phyloP scores from a whole-genome alignment of 345 rosid genomes.

The Raphanus raphanistrum region DNA sequence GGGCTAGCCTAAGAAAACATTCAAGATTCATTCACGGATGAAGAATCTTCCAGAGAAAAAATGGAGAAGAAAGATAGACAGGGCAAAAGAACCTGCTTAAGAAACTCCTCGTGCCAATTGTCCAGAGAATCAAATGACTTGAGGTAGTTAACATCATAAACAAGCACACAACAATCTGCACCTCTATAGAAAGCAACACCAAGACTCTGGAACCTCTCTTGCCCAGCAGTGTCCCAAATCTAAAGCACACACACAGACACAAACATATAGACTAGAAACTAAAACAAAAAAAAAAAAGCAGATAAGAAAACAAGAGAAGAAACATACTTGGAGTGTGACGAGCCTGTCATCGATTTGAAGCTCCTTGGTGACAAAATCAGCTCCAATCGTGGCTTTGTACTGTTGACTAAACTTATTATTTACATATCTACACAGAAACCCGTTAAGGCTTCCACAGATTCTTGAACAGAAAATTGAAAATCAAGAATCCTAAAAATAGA shows the following conservation, averaged over 20 bases:
- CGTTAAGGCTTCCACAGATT: slow-evolving; percentile 15
- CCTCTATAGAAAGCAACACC: slow-evolving; percentile 91
- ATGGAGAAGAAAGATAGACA: background rate
- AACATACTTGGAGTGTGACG: slow-evolving; percentile 73
- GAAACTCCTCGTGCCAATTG: slow-evolving; percentile 86
- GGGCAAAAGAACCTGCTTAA: slow-evolving; percentile 54
- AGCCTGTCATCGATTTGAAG: slow-evolving; percentile 83
- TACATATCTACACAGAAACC: slow-evolving; percentile 41
- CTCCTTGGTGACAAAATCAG: slow-evolving; percentile 86
- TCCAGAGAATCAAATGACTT: slow-evolving; percentile 80
- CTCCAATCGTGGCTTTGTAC: slow-evolving; percentile 90
- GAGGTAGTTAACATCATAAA: slow-evolving; percentile 76
- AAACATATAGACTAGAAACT: background rate
- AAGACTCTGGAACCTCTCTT: slow-evolving; percentile 89
- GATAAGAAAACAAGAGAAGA: background rate
- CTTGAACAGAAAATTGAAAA: background rate
- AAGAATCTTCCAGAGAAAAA: background rate
- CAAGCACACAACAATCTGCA: slow-evolving; percentile 89
- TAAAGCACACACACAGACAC: slow-evolving; percentile 13
- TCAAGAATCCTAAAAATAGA: background rate
- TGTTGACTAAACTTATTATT: slow-evolving; percentile 87
- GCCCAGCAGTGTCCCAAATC: slow-evolving; percentile 97
- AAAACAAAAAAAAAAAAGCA: background rate
- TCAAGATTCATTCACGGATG: background rate
- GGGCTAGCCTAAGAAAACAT: slow-evolving; percentile 67